Percentiles rank a stretch among this genome's conserved stretches.
Conservation (phyloP, 768 basidiomycete genomes). For the Crassisporium funariophilum region DNA sequence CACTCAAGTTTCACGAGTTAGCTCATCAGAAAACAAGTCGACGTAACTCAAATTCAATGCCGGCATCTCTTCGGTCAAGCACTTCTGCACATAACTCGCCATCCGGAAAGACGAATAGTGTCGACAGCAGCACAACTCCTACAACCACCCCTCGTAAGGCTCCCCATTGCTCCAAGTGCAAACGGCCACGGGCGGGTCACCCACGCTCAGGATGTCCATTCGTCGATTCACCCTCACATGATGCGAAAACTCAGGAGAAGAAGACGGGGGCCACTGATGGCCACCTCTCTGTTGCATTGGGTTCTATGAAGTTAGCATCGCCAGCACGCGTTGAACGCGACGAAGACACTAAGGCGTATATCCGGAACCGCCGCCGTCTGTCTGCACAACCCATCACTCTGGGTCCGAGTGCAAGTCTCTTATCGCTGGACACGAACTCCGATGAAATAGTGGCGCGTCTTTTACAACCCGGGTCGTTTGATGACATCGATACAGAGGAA, state of each 20-base stretch:
- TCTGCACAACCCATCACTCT: constrained; percentile 27
- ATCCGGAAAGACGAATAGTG: background rate
- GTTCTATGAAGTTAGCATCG: constrained; percentile 45
- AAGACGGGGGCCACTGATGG: constrained; percentile 13
- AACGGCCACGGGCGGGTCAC: constrained; percentile 56
- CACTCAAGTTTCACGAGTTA: background rate
- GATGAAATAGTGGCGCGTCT: constrained; percentile 49
- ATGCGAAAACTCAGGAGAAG: constrained; percentile 8
- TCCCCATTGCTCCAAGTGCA: constrained; percentile 58
- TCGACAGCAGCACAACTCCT: constrained; percentile 12
- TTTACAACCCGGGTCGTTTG: constrained; percentile 45
- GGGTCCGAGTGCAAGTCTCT: constrained; percentile 43
- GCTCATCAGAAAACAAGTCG: no score
- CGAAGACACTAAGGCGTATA: constrained; percentile 35
- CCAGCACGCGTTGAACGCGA: constrained; percentile 21
- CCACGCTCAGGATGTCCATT: constrained; percentile 65
- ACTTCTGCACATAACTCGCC: constrained; percentile 23
- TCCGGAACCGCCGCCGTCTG: constrained; percentile 35
- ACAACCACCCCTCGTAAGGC: constrained; percentile 47
- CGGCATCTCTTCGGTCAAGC: constrained; percentile 22
- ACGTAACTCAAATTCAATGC: constrained; percentile 22
- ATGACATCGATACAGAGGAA: constrained; percentile 31
- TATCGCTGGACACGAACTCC: constrained; percentile 51
- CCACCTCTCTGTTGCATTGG: constrained; percentile 43
- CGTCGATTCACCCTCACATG: constrained; percentile 30